These are phyloP conservation scores for Mucor irregularis DNA, from an alignment of 371 early-diverging fungal genomes.

Conservation along the genomic window DNA sequence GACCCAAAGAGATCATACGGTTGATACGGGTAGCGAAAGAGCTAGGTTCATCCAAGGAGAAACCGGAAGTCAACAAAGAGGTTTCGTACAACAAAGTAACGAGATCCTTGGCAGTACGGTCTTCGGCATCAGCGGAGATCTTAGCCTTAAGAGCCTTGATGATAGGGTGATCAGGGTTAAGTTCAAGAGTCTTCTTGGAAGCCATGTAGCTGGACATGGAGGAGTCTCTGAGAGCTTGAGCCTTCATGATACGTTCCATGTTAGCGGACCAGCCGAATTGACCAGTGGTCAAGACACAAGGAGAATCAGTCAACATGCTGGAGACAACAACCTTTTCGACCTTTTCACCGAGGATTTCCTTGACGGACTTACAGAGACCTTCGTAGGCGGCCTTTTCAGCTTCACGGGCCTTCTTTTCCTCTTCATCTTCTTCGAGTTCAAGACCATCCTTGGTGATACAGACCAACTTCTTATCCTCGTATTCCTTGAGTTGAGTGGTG, in stretches of 20 bases:
- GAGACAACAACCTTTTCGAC: slow-evolving; percentile 98
- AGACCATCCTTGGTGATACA: slow-evolving; percentile 98
- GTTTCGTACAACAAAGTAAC: slow-evolving; percentile 94
- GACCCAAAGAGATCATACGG: slow-evolving; percentile 98
- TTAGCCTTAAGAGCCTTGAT: slow-evolving; percentile 90
- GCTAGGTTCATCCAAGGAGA: slow-evolving; percentile 94
- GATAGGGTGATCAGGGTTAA: slow-evolving; percentile 95
- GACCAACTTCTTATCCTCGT: slow-evolving; percentile 98
- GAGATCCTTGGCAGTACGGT: slow-evolving; percentile 96
- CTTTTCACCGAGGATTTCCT: slow-evolving; percentile 94
- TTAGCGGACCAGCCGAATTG: slow-evolving; percentile 99
- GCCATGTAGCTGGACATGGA: slow-evolving; percentile 97
- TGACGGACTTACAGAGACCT: slow-evolving; percentile 81
- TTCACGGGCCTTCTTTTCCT: slow-evolving; percentile 90
- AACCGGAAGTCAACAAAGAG: slow-evolving; percentile 94
- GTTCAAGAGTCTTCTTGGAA: slow-evolving; percentile 97
- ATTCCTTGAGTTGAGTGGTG: slow-evolving; percentile 97
- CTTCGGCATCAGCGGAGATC: slow-evolving; percentile 90
- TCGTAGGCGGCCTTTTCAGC: slow-evolving; percentile 84
- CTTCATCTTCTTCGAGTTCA: slow-evolving; percentile 97
- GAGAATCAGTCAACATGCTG: slow-evolving; percentile 92
- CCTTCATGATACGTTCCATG: slow-evolving; percentile 99
- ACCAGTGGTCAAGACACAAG: slow-evolving; percentile 97
- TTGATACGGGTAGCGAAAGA: slow-evolving; percentile 94
- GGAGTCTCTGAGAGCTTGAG: slow-evolving; percentile 97